phyloP scores from a whole-genome alignment of 2,329 filamentous ascomycete species.

The Thelonectria olida region DNA sequence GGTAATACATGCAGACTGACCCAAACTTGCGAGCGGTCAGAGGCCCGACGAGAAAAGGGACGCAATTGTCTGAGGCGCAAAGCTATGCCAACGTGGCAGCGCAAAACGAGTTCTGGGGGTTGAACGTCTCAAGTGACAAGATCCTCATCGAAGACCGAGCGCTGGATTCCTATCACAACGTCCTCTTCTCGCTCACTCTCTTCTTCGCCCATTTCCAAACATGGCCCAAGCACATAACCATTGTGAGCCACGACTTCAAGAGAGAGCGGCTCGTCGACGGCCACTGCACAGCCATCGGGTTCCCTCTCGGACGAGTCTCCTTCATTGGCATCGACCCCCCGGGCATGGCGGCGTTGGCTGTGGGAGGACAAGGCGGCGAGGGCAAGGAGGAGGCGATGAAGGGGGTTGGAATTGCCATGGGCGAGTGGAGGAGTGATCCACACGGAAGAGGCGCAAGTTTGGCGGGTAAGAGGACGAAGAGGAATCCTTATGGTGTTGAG shows the following conservation, averaged over 20 bases:
- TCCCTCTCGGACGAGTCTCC: slow-evolving; percentile 53
- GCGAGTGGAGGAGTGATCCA: slow-evolving; percentile 62
- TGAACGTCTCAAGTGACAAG: slow-evolving; percentile 28
- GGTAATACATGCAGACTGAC: no score
- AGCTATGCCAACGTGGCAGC: slow-evolving; percentile 68
- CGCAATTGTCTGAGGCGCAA: slow-evolving; percentile 65
- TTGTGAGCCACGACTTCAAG: slow-evolving; percentile 79
- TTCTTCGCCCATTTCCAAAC: slow-evolving; percentile 52
- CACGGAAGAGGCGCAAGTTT: slow-evolving; percentile 58
- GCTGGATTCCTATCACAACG: slow-evolving; percentile 86
- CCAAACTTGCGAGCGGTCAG: slow-evolving; percentile 46
- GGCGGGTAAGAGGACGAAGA: slow-evolving; percentile 56
- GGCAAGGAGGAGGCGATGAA: slow-evolving; percentile 51
- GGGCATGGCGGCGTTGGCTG: slow-evolving; percentile 44
- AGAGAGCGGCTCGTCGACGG: slow-evolving; percentile 66
- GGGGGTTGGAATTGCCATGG: slow-evolving; percentile 54
- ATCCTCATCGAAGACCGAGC: slow-evolving; percentile 75
- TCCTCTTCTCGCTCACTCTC: slow-evolving; percentile 75
- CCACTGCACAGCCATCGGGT: slow-evolving; percentile 71
- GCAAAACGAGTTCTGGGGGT: slow-evolving; percentile 56
- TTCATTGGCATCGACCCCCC: slow-evolving; percentile 75
- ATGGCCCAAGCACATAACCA: slow-evolving; percentile 68
- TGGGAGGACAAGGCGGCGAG: slow-evolving; percentile 32
- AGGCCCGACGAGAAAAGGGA: slow-evolving; percentile 69
- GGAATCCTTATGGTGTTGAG: slow-evolving; percentile 59